phyloP scores from a whole-genome alignment of 2,329 filamentous ascomycete species.

The Ceratocystis smalleyi region DNA sequence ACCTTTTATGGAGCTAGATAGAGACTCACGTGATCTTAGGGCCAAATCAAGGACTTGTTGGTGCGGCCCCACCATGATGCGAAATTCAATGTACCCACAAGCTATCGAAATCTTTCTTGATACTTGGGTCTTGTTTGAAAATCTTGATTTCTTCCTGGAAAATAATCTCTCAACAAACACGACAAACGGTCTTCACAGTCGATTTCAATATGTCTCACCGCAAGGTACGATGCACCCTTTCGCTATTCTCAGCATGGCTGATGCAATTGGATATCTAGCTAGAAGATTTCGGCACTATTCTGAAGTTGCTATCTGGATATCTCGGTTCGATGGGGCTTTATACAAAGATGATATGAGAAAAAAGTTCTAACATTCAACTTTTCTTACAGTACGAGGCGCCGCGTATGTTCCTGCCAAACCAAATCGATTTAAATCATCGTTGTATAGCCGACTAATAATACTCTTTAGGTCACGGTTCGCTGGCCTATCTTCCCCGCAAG shows the following conservation, averaged over 20 bases:
- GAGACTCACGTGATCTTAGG: conserved; percentile 13
- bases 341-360: background rate
- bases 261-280: background rate
- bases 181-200: conserved; percentile 15
- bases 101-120: conserved; percentile 14
- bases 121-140: conserved; percentile 12
- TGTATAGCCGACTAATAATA: conserved; percentile 10
- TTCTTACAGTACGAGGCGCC: conserved; percentile 53
- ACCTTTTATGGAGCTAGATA: background rate
- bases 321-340: background rate
- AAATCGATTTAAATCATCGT: background rate
- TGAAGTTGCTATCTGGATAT: background rate
- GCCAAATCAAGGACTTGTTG: conserved; percentile 6
- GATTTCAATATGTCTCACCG: conserved; percentile 19
- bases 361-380: conserved; percentile 10
- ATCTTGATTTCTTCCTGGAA: conserved; percentile 8
- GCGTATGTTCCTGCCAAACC: conserved; percentile 30
- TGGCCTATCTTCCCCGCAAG: conserved; percentile 81
- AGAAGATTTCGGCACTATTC: background rate
- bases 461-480: conserved; percentile 54
- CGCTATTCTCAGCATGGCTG: background rate
- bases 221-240: conserved; percentile 17
- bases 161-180: conserved; percentile 15
- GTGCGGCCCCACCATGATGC: conserved; percentile 6
- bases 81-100: conserved; percentile 10